Evolutionary conservation across 768 basidiomycete genomes (phyloP).

Genomic region (Paxillus rubicundulus): DNA sequence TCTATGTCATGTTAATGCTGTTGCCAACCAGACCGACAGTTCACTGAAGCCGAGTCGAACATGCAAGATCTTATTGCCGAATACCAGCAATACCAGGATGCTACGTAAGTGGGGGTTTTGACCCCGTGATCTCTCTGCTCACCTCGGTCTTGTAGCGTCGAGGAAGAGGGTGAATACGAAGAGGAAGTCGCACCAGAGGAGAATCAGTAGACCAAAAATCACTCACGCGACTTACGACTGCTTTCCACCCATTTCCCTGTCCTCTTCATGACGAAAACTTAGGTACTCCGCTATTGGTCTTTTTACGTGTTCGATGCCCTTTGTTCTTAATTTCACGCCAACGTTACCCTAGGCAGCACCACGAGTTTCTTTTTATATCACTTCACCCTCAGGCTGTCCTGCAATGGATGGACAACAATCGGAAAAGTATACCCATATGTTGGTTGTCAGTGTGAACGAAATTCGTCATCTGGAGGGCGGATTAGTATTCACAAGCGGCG

Average conservation of each 20-base stretch:
- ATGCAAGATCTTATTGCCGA: slow-evolving; percentile 99
- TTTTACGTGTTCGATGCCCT: slow-evolving; percentile 25
- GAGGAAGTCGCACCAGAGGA: slow-evolving; percentile 68
- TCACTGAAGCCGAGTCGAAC: slow-evolving; percentile 99
- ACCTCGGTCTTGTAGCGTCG: slow-evolving; percentile 48
- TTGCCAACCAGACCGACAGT: slow-evolving; percentile 38
- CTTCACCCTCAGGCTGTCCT: slow-evolving; percentile 5
- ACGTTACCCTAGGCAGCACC: slow-evolving; percentile 30
- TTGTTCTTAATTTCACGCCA: slow-evolving; percentile 31
- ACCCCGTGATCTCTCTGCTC: slow-evolving; percentile 8
- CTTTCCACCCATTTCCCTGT: slow-evolving; percentile 14
- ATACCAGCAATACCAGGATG: slow-evolving; percentile 96
- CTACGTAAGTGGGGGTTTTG: slow-evolving; percentile 61
- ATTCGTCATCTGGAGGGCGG: too few species aligned
- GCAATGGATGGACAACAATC: slow-evolving; percentile 4
- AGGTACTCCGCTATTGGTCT: slow-evolving; percentile 35
- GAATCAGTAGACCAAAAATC: slow-evolving; percentile 43
- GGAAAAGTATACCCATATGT: not conserved
- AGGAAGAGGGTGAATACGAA: slow-evolving; percentile 89
- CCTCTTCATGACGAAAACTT: slow-evolving; percentile 34
- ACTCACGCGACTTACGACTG: slow-evolving; percentile 14
- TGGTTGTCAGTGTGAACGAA: too few species aligned
- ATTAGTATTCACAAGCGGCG: too few species aligned
- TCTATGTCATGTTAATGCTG: not conserved
- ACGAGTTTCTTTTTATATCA: slow-evolving; percentile 13